Evolutionary conservation across 768 basidiomycete species (phyloP).

Genomic region (Lactifluus hygrophoroides): DNA sequence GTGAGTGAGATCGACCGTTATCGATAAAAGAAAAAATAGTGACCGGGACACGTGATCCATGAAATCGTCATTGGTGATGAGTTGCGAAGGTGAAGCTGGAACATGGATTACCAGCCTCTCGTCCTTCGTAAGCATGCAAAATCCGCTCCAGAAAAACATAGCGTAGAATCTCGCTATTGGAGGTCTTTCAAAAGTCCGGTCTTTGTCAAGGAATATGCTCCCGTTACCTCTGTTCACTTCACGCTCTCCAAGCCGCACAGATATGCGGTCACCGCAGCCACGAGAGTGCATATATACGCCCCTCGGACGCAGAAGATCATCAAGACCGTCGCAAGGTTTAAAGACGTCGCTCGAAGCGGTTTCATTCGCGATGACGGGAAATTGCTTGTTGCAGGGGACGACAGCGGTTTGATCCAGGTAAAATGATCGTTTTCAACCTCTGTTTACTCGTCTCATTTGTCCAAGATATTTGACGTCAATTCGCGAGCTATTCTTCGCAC

Average conservation of each 20-base stretch:
- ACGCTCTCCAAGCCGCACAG: constrained; percentile 79
- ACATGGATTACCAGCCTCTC: constrained; percentile 81
- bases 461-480: constrained; percentile 80
- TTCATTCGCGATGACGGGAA: constrained; percentile 90
- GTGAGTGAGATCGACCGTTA: constrained; percentile 2
- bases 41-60: constrained; percentile 8
- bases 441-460: neutral
- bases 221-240: constrained; percentile 92
- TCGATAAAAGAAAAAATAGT: constrained; percentile 10
- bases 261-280: constrained; percentile 93
- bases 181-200: constrained; percentile 82
- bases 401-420: constrained; percentile 80
- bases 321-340: constrained; percentile 95
- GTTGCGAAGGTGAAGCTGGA: too few species aligned
- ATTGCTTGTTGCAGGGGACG: constrained; percentile 90
- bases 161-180: constrained; percentile 76
- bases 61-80: too few species aligned
- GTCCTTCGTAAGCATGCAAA: constrained; percentile 52
- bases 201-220: constrained; percentile 95
- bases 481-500: constrained; percentile 90
- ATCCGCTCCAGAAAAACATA: constrained; percentile 50
- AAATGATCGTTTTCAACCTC: constrained; percentile 9
- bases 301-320: constrained; percentile 93
- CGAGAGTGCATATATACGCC: constrained; percentile 90
- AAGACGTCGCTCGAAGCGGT: constrained; percentile 88